A percentile compares a stretch with the other conserved stretches of the same genome.
Evolutionary conservation across 148 eudicot species (phyloP).

Genomic region (Fallopia convolvulus): DNA sequence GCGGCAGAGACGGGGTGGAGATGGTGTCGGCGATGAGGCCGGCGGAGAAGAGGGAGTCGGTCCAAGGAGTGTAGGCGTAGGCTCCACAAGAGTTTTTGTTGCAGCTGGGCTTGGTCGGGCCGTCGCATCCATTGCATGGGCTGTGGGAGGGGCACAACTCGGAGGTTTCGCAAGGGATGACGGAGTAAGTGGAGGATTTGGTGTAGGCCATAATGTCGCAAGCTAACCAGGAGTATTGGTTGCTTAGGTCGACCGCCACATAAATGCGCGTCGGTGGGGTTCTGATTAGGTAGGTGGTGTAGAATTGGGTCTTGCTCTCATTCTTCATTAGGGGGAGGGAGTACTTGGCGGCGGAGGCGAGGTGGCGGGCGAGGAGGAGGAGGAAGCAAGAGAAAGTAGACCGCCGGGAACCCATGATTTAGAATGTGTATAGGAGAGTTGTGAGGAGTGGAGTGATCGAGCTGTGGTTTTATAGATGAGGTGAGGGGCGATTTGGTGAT

Average conservation of each 20-base stretch:
- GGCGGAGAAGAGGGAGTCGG: background rate
- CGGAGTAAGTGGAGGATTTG: background rate
- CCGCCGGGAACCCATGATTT: no score
- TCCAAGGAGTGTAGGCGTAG: no score
- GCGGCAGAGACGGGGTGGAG: background rate
- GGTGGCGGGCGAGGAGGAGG: background rate
- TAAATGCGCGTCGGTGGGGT: constrained; percentile 10
- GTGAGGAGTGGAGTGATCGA: no score
- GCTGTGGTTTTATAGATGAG: no score
- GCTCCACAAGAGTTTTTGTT: background rate
- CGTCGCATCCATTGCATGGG: background rate
- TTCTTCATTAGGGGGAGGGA: constrained; percentile 16
- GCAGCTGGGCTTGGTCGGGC: background rate
- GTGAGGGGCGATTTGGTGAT: no score
- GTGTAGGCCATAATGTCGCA: background rate
- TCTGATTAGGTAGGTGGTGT: constrained; percentile 10
- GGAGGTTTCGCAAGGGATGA: background rate
- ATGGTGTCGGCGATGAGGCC: background rate
- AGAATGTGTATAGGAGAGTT: no score
- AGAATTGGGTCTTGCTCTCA: constrained; percentile 18
- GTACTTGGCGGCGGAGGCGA: background rate
- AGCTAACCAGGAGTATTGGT: constrained; percentile 15
- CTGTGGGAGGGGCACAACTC: background rate
- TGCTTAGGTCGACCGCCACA: constrained; percentile 12
- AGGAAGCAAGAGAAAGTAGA: background rate